Conservation (phyloP, 2,329 filamentous ascomycete genomes). For the Rutstroemia sp. region DNA sequence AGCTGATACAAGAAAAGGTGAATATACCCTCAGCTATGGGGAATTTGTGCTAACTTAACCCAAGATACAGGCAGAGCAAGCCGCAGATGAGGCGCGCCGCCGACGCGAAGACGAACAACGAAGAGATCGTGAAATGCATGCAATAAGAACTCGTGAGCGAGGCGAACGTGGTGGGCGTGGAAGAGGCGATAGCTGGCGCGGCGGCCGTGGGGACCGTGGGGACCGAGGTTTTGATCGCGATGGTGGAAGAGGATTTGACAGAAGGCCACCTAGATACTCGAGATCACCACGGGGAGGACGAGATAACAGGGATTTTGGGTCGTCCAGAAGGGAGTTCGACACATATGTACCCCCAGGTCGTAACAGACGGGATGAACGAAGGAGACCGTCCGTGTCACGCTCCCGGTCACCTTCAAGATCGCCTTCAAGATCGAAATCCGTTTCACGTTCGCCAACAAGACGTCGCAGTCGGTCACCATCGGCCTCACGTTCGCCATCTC, state of each 20-base stretch:
- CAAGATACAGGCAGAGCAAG: constrained; percentile 75
- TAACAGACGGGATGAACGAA: constrained; percentile 25
- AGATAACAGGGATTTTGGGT: constrained; percentile 30
- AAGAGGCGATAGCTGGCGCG: constrained; percentile 37
- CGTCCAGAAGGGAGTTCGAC: constrained; percentile 24
- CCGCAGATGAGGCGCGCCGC: constrained; percentile 65
- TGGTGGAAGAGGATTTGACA: constrained; percentile 32
- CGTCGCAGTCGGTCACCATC: constrained; percentile 25
- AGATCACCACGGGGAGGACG: constrained; percentile 34
- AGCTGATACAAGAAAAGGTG: constrained; percentile 93
- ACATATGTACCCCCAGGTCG: constrained; percentile 29
- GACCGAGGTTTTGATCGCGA: constrained; percentile 39
- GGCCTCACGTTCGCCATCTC: constrained; percentile 27
- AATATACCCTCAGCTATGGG: constrained; percentile 7
- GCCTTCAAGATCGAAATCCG: constrained; percentile 24
- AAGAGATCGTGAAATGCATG: constrained; percentile 64
- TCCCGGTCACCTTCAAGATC: constrained; percentile 28
- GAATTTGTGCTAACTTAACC: constrained; percentile 11
- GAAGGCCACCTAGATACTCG: constrained; percentile 38
- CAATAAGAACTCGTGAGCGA: constrained; percentile 58
- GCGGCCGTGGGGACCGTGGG: constrained; percentile 34
- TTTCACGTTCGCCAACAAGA: constrained; percentile 24
- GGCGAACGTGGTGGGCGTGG: constrained; percentile 41
- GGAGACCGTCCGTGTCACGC: constrained; percentile 22
- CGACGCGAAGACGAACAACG: constrained; percentile 64